Evolutionary conservation across 2,329 filamentous ascomycete species (phyloP).

Genomic region (Aspergillus pseudotamarii): DNA sequence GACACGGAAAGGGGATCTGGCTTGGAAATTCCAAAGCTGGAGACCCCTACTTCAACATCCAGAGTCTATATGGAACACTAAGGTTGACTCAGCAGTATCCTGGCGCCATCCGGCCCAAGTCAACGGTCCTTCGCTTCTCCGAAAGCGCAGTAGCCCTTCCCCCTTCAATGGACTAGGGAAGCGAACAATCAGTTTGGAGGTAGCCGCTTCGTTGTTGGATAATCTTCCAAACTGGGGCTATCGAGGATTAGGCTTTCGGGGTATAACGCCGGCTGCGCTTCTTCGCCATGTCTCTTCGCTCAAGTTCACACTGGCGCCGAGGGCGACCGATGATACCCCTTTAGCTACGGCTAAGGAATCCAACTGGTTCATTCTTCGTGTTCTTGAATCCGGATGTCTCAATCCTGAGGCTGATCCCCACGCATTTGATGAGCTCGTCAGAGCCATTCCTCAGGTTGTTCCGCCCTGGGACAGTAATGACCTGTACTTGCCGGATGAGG

Average conservation of each 20-base stretch:
- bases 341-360: slow-evolving; percentile 32
- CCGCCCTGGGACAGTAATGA: slow-evolving; percentile 35
- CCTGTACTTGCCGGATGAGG: slow-evolving; percentile 19
- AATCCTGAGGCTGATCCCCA: slow-evolving; percentile 49
- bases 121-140: slow-evolving; percentile 12
- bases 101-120: slow-evolving; percentile 37
- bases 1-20: slow-evolving; percentile 24
- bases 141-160: slow-evolving; percentile 19
- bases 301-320: slow-evolving; percentile 17
- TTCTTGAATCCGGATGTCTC: slow-evolving; percentile 54
- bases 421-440: slow-evolving; percentile 46
- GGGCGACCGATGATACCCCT: slow-evolving; percentile 24
- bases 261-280: slow-evolving; percentile 35
- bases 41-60: slow-evolving; percentile 30
- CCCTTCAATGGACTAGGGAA: slow-evolving; percentile 45
- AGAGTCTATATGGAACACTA: slow-evolving; percentile 35
- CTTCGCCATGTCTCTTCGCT: slow-evolving; percentile 25
- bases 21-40: slow-evolving; percentile 49
- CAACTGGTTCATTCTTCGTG: slow-evolving; percentile 50
- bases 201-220: slow-evolving; percentile 59
- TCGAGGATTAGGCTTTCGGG: slow-evolving; percentile 41
- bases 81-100: slow-evolving; percentile 37
- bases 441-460: slow-evolving; percentile 30
- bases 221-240: slow-evolving; percentile 52
- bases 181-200: slow-evolving; percentile 60